Evolutionary conservation across 192 early-diverging fungal species (phyloP), one percentile per base, ranked within the genome.

Genomic region (Backusella circina): DNA sequence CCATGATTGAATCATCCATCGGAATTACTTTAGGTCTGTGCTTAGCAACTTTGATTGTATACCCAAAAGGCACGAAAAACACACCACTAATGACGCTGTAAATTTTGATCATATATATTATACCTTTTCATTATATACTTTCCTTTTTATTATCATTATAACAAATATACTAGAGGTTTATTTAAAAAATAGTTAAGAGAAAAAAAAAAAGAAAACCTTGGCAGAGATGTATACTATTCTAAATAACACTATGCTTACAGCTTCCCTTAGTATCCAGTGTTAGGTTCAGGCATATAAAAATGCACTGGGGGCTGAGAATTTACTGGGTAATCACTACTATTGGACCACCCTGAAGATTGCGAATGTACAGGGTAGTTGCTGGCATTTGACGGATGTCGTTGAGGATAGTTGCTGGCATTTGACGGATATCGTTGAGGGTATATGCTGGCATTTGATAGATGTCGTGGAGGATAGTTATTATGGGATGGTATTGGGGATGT

Each of bases 1-100:
- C 81, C 31, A 86, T 86, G 85, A 83, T 86, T 61, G 73, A 79
- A 67, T 70, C 73, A 8, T 54, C 78, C 23, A 79, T 79, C 30
- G 78, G 78, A 33, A 90, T 93, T 33, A 87, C 89, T 44, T 84
- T 90, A 1, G 91, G 91, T 1, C 78, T 93, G 32, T 93, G 91
- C 78, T 85, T 86, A 23, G 88, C 89, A 38, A 87, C 90, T 8
- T 82, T 91, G 82, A 83, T 90, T 39, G 88, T 93, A 0, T 86
- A 84, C 50, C 85, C 85, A 32, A 86, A 76, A 72, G 83, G 85
- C 65, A 82, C 82, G 15, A 64, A 77, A 35, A 82, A 82, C 10
- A 83, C 84, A 5, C 82, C 84, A 9, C 78, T 83, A 36, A 83
- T 85, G 82, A 83, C 54, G 12, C 12, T 61, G 26, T 61, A 61